A percentile compares a stretch with the other conserved stretches of the same genome.
Conservation (phyloP, 345 rosid genomes). For the Hibiscus tridactylites region DNA sequence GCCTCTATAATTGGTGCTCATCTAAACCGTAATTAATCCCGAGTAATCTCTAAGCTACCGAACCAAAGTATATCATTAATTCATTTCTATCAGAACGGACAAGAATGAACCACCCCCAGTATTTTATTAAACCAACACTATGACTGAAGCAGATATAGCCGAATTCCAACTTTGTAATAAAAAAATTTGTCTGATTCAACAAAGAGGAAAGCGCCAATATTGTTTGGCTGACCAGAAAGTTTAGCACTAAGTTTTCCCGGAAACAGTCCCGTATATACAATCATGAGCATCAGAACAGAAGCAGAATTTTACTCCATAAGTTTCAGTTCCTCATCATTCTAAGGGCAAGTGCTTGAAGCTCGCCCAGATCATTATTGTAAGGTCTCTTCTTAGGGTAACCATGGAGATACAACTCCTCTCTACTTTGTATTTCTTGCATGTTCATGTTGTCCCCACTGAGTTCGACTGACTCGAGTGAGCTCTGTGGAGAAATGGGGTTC, state of each 20-base stretch:
- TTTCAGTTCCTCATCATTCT: conserved; percentile 73
- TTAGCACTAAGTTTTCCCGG: conserved; percentile 5
- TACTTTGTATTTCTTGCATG: conserved; percentile 34
- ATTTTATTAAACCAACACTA: background rate
- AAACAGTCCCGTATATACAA: conserved; percentile 13
- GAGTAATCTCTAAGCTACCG: background rate
- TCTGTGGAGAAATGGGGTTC: conserved; percentile 64
- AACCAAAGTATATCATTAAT: too few species aligned
- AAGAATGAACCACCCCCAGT: conserved; percentile 16
- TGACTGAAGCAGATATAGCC: background rate
- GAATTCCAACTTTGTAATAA: conserved; percentile 1
- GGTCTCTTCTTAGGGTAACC: conserved; percentile 37
- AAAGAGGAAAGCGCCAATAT: conserved; percentile 7
- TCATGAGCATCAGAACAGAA: background rate
- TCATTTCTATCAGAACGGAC: background rate
- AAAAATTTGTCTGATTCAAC: background rate
- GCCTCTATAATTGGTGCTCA: conserved; percentile 14
- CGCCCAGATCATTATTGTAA: conserved; percentile 46
- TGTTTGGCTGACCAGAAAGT: conserved; percentile 11
- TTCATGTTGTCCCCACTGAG: conserved; percentile 19
- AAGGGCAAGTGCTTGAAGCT: conserved; percentile 81
- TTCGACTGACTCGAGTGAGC: conserved; percentile 59
- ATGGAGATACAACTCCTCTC: conserved; percentile 31
- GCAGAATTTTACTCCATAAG: background rate
- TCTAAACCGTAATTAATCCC: background rate